Conservation (phyloP, 805 yeast genomes). For the Saccharomycopsis oosterbeekiorum region DNA sequence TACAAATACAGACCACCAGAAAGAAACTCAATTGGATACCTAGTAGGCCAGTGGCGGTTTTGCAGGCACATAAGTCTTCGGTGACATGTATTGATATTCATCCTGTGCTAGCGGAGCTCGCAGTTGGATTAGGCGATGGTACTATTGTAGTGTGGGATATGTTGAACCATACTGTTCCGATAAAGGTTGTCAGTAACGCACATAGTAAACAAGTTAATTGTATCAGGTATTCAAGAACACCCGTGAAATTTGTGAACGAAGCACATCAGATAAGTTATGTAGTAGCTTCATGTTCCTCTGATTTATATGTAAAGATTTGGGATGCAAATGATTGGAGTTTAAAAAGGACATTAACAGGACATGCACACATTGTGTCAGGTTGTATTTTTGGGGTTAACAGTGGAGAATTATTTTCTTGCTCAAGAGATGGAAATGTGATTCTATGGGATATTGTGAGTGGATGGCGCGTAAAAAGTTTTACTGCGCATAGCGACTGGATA, state of each 20-base stretch:
- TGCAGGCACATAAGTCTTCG: constrained; percentile 49
- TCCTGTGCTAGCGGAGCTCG: constrained; percentile 57
- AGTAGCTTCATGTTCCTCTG: constrained; percentile 43
- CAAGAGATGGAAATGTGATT: constrained; percentile 52
- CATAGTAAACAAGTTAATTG: constrained; percentile 64
- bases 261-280: constrained; percentile 20
- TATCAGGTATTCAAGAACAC: constrained; percentile 45
- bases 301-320: constrained; percentile 60
- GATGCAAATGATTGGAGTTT: constrained; percentile 44
- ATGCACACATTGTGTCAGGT: constrained; percentile 75
- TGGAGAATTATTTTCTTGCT: constrained; percentile 44
- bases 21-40: constrained; percentile 53
- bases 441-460: constrained; percentile 65
- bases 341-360: constrained; percentile 63
- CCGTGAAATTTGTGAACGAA: constrained; percentile 13
- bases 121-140: constrained; percentile 66
- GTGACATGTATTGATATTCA: constrained; percentile 62
- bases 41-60: constrained; percentile 30
- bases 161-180: constrained; percentile 49
- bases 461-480: constrained; percentile 52
- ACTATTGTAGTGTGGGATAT: constrained; percentile 62
- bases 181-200: constrained; percentile 48
- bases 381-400: constrained; percentile 41
- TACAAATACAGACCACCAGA: constrained; percentile 14
- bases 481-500: constrained; percentile 88